A percentile compares a stretch with the other conserved stretches of the same genome.
Conservation (phyloP, 2,329 filamentous ascomycete genomes). For the Ciborinia camelliae region DNA sequence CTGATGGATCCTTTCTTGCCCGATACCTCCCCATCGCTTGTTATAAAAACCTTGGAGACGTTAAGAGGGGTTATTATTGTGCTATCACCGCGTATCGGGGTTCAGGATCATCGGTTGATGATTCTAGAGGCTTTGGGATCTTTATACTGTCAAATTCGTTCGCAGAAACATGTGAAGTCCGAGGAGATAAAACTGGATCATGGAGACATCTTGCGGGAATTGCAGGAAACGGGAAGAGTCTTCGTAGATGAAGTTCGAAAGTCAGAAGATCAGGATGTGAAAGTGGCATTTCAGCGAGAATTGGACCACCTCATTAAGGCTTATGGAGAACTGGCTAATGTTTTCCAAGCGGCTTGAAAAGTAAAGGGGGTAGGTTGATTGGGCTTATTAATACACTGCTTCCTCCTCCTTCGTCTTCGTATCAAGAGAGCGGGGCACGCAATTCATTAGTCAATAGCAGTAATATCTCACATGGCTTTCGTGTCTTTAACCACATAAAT, state of each 20-base stretch:
- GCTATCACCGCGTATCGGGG: slow-evolving; percentile 65
- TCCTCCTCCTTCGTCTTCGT: too few species aligned
- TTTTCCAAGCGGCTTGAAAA: neutral
- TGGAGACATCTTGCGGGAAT: neutral
- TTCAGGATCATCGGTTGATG: slow-evolving; percentile 55
- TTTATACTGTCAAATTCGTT: neutral
- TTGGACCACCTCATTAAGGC: neutral
- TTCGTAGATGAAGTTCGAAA: neutral
- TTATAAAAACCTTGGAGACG: slow-evolving; percentile 47
- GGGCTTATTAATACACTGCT: too few species aligned
- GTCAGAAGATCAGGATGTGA: neutral
- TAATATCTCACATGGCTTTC: too few species aligned
- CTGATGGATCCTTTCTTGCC: slow-evolving; percentile 67
- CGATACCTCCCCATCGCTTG: slow-evolving; percentile 48
- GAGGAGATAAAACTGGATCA: neutral
- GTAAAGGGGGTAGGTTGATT: too few species aligned
- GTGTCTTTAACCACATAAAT: too few species aligned
- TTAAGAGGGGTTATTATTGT: slow-evolving; percentile 58
- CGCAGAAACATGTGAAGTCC: neutral
- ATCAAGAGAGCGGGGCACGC: too few species aligned
- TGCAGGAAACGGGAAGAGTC: neutral
- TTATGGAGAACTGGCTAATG: neutral
- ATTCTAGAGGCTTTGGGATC: slow-evolving; percentile 59
- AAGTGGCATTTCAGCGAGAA: neutral
- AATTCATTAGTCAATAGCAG: too few species aligned